A percentile compares a stretch with the other conserved stretches of the same genome.
Evolutionary conservation across 2,329 filamentous ascomycete species (phyloP).

Genomic region (Pyrenophora seminiperda): DNA sequence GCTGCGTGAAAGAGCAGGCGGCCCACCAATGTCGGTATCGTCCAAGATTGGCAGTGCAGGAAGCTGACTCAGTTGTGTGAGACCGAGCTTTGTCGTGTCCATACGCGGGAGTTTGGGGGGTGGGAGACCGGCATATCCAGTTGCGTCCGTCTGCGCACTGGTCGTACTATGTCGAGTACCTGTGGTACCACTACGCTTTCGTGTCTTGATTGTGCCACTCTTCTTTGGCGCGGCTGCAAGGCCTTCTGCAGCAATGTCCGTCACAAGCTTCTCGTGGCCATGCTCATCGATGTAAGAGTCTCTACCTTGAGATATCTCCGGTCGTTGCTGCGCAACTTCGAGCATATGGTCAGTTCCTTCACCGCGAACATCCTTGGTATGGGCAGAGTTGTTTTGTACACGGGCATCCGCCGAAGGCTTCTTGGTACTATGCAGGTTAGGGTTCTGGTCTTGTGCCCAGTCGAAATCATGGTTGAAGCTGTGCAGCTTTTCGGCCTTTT

Average conservation of each 20-base stretch:
- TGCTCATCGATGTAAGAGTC: conserved; percentile 72
- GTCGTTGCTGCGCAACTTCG: conserved; percentile 55
- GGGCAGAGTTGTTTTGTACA: conserved; percentile 65
- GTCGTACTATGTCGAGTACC: conserved; percentile 38
- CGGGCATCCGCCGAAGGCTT: conserved; percentile 62
- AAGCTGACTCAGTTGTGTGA: conserved; percentile 71
- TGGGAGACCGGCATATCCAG: conserved; percentile 61
- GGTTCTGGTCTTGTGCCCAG: conserved; percentile 63
- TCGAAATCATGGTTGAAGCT: conserved; percentile 80
- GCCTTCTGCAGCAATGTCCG: conserved; percentile 67
- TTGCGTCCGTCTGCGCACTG: conserved; percentile 42
- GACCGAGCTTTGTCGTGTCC: conserved; percentile 69
- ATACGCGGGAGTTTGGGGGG: conserved; percentile 64
- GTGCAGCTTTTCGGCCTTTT: conserved; percentile 60
- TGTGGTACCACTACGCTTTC: conserved; percentile 40
- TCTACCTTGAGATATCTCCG: conserved; percentile 66
- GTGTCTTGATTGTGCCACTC: conserved; percentile 46
- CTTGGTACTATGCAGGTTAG: conserved; percentile 60
- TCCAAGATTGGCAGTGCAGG: conserved; percentile 72
- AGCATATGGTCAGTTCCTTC: conserved; percentile 76
- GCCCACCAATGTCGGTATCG: conserved; percentile 82
- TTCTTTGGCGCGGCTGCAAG: conserved; percentile 52
- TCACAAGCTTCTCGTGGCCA: conserved; percentile 71
- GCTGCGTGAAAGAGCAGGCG: conserved; percentile 62
- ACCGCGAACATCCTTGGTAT: conserved; percentile 78